phyloP scores from a whole-genome alignment of 1,284 basidiomycete genomes.

The Cutaneotrichosporon dermatis region DNA sequence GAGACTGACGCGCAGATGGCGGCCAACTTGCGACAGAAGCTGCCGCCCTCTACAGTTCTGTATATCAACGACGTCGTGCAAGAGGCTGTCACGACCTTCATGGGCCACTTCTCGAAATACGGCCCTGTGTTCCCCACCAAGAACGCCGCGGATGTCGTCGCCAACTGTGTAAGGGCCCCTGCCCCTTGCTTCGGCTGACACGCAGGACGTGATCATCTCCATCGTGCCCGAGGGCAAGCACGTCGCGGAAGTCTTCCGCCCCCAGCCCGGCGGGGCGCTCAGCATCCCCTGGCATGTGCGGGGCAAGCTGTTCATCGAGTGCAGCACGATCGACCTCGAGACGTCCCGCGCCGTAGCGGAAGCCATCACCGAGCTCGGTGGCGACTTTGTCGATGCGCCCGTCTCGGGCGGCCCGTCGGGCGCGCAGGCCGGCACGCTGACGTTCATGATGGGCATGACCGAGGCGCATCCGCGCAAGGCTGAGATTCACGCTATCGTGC shows the following conservation, averaged over 20 bases:
- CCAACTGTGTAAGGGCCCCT: not conserved
- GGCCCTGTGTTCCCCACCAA: not conserved
- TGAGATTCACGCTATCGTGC: not conserved
- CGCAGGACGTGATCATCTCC: slow-evolving; percentile 7
- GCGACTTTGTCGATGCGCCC: slow-evolving; percentile 11
- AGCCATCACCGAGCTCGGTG: not conserved
- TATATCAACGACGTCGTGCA: slow-evolving; percentile 6
- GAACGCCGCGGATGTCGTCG: slow-evolving; percentile 2
- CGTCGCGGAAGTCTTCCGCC: slow-evolving; percentile 2
- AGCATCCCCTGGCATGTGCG: not conserved
- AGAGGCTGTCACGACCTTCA: not conserved
- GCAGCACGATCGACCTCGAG: slow-evolving; percentile 11
- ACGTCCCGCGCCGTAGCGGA: not conserved
- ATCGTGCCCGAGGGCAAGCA: slow-evolving; percentile 12
- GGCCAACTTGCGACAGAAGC: not conserved
- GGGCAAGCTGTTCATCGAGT: slow-evolving; percentile 12
- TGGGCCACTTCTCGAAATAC: not conserved
- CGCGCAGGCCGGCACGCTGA: slow-evolving; percentile 1
- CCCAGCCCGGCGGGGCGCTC: not conserved
- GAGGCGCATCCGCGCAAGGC: slow-evolving; percentile 2
- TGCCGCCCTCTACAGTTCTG: not conserved
- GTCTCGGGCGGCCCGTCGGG: slow-evolving; percentile 10
- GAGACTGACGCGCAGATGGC: slow-evolving; percentile 7
- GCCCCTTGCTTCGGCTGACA: not conserved
- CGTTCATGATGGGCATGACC: slow-evolving; percentile 9